A percentile compares a stretch with the other conserved stretches of the same genome.
phyloP scores from a whole-genome alignment of 331 rosid genomes.

The Malus hybrid region DNA sequence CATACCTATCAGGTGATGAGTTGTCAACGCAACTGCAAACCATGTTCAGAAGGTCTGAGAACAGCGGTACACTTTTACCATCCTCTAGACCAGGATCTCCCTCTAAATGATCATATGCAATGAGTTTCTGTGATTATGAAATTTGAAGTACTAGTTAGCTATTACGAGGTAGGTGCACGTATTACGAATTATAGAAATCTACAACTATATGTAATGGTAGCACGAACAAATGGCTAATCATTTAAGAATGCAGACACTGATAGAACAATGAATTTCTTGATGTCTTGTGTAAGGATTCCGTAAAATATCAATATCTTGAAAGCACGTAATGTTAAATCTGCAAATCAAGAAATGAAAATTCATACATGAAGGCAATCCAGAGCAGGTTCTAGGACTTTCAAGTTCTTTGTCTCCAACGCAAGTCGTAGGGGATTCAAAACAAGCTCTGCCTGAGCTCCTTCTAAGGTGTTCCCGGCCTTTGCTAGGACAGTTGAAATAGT shows the following conservation, averaged over 20 bases:
- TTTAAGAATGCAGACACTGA: not conserved
- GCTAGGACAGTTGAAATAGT: slow-evolving; percentile 47
- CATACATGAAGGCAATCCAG: slow-evolving; percentile 98
- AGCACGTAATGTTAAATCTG: not conserved
- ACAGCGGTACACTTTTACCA: slow-evolving; percentile 67
- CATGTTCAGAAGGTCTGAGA: slow-evolving; percentile 82
- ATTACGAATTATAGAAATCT: slow-evolving; percentile 1
- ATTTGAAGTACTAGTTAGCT: slow-evolving; percentile 22
- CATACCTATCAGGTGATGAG: slow-evolving; percentile 94
- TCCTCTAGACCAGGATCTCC: slow-evolving; percentile 98
- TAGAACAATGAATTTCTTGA: not conserved
- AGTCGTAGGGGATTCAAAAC: slow-evolving; percentile 88
- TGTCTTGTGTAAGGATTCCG: not conserved
- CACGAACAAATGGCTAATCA: not conserved
- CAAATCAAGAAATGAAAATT: slow-evolving; percentile 6
- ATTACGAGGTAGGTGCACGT: not conserved
- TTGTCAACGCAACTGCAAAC: slow-evolving; percentile 81
- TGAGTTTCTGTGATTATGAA: slow-evolving; percentile 72
- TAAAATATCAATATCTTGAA: not conserved
- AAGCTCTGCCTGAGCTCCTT: slow-evolving; percentile 79
- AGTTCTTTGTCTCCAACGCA: slow-evolving; percentile 84
- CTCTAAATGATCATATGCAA: slow-evolving; percentile 96
- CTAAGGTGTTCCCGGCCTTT: slow-evolving; percentile 81
- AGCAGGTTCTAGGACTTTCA: slow-evolving; percentile 85
- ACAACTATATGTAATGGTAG: not conserved